Conservation (phyloP, 2,329 filamentous ascomycete species). For the Nothopassalora personata region DNA sequence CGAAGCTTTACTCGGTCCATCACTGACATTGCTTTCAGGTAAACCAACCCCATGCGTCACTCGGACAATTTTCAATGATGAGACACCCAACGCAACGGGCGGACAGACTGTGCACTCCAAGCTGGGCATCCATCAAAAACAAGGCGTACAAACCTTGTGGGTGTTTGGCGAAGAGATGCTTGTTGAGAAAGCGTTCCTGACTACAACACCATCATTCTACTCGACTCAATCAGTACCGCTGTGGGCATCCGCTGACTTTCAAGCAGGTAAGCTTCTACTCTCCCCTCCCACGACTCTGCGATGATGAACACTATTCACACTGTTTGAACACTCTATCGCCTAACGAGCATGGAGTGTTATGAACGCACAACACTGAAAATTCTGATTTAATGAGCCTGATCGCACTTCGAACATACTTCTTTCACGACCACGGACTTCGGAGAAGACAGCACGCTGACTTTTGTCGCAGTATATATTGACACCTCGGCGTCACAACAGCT, state of each 20-base stretch:
- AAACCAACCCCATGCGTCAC: conserved; percentile 13
- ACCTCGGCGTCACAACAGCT: background rate
- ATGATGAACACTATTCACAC: conserved; percentile 70
- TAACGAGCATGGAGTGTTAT: conserved; percentile 48
- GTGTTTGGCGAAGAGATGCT: conserved; percentile 51
- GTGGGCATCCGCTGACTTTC: conserved; percentile 15
- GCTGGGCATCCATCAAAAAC: conserved; percentile 48
- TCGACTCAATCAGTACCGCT: background rate
- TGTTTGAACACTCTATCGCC: conserved; percentile 56
- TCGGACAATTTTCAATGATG: conserved; percentile 46
- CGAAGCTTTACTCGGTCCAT: conserved; percentile 12
- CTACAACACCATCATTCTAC: conserved; percentile 18
- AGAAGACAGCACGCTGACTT: conserved; percentile 4
- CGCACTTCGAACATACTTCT: background rate
- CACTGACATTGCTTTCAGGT: conserved; percentile 29
- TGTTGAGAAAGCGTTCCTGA: conserved; percentile 69
- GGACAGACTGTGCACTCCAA: conserved; percentile 56
- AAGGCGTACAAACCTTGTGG: conserved; percentile 61
- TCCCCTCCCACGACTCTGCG: conserved; percentile 27
- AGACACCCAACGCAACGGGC: conserved; percentile 64
- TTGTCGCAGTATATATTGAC: background rate
- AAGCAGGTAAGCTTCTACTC: conserved; percentile 16
- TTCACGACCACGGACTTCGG: background rate
- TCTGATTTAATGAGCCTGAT: conserved; percentile 48
- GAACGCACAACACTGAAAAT: conserved; percentile 60